phyloP scores from a whole-genome alignment of 1,284 basidiomycete genomes.

The Naganishia sp. region DNA sequence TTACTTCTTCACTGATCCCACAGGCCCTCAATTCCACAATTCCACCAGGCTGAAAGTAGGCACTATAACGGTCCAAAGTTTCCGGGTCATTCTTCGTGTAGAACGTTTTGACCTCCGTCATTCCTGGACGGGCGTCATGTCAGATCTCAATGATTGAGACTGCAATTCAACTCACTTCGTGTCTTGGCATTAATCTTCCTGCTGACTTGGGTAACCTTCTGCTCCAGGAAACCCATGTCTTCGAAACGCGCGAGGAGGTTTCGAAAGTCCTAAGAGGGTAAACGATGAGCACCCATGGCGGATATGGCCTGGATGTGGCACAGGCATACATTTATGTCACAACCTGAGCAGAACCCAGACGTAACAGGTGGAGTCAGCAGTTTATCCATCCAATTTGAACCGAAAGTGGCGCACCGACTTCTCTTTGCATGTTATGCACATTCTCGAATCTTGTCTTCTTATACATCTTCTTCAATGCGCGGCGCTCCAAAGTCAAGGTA shows the following conservation, averaged over 20 bases:
- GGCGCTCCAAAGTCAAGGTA: constrained; percentile 23
- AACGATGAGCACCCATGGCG: background rate
- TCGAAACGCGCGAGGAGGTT: constrained; percentile 17
- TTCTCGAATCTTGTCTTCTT: constrained; percentile 18
- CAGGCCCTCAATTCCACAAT: constrained; percentile 18
- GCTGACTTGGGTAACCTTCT: background rate
- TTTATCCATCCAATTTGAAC: background rate
- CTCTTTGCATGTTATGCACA: constrained; percentile 14
- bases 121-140: background rate
- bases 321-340: constrained; percentile 12
- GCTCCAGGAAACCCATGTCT: constrained; percentile 15
- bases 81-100: constrained; percentile 1
- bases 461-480: constrained; percentile 24
- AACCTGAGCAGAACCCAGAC: background rate
- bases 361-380: background rate
- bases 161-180: background rate
- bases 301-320: background rate
- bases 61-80: constrained; percentile 8
- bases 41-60: constrained; percentile 25
- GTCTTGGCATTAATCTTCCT: constrained; percentile 1
- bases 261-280: constrained; percentile 18
- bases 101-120: background rate
- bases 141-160: too few relatives aligned
- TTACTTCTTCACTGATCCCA: constrained; percentile 19
- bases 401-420: background rate